phyloP scores from a whole-genome alignment of 352 stramenopile genomes.

The Phytophthora brassicae region DNA sequence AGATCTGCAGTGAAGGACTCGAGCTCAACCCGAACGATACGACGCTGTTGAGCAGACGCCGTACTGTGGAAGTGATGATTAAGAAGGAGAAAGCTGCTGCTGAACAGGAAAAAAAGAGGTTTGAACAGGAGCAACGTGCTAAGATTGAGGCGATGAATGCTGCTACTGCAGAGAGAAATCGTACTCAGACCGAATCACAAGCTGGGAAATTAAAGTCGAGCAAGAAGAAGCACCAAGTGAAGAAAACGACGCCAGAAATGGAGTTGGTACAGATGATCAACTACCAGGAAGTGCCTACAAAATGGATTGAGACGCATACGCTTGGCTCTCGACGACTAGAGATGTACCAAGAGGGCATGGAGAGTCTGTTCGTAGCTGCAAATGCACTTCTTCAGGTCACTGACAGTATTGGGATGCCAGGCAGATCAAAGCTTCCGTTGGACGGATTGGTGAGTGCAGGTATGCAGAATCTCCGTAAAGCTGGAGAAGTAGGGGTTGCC shows the following conservation, averaged over 20 bases:
- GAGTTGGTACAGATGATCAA: slow-evolving; percentile 38
- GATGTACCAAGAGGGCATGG: slow-evolving; percentile 26
- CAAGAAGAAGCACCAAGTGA: slow-evolving; percentile 26
- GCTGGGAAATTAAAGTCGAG: slow-evolving; percentile 21
- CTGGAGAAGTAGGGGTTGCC: slow-evolving; percentile 36
- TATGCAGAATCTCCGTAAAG: slow-evolving; percentile 27
- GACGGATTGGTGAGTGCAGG: slow-evolving; percentile 20
- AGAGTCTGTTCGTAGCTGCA: slow-evolving; percentile 24
- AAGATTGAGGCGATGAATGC: slow-evolving; percentile 21
- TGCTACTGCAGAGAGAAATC: neutral
- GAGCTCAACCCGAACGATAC: slow-evolving; percentile 27
- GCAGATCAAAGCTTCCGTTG: slow-evolving; percentile 15
- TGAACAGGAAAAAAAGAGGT: slow-evolving; percentile 34
- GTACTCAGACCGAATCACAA: neutral
- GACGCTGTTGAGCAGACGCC: slow-evolving; percentile 21
- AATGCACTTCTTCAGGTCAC: slow-evolving; percentile 25
- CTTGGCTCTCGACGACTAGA: slow-evolving; percentile 20
- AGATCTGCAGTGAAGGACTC: slow-evolving; percentile 41
- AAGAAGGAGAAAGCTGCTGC: slow-evolving; percentile 12
- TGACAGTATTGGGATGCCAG: slow-evolving; percentile 26
- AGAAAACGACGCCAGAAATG: slow-evolving; percentile 12
- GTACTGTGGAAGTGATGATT: slow-evolving; percentile 18
- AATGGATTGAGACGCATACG: slow-evolving; percentile 32
- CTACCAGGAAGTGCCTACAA: slow-evolving; percentile 35
- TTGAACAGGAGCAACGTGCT: slow-evolving; percentile 22